Evolutionary conservation across 768 basidiomycete genomes (phyloP).

Genomic region (Collybia sordida): DNA sequence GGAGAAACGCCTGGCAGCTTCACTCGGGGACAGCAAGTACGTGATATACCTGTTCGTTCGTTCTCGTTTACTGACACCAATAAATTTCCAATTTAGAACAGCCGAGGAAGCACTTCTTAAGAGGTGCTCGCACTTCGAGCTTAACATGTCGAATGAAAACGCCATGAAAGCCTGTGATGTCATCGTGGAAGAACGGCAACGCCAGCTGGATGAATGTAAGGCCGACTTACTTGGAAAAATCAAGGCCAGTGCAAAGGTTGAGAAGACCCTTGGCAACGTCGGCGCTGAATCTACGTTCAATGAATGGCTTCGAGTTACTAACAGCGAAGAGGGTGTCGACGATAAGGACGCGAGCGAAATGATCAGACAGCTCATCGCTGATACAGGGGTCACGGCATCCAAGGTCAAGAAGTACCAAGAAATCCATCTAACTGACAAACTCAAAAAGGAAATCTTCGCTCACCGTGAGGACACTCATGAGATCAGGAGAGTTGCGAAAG

Average conservation of each 20-base stretch:
- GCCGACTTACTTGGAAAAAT: conserved; percentile 68
- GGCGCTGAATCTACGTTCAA: conserved; percentile 77
- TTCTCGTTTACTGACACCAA: too few relatives aligned
- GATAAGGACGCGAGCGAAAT: conserved; percentile 75
- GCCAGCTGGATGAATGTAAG: conserved; percentile 79
- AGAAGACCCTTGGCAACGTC: conserved; percentile 63
- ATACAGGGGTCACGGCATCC: conserved; percentile 51
- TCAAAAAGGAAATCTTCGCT: conserved; percentile 70
- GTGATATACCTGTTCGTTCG: conserved; percentile 22
- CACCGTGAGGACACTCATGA: conserved; percentile 87
- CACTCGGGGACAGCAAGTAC: conserved; percentile 87
- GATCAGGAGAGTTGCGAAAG: conserved; percentile 81
- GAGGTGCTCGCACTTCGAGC: conserved; percentile 92
- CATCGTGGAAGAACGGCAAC: conserved; percentile 79
- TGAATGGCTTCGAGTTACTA: conserved; percentile 70
- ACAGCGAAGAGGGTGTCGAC: conserved; percentile 64
- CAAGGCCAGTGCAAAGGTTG: conserved; percentile 61
- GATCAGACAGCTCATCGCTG: conserved; percentile 56
- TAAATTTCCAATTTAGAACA: conserved; percentile 44
- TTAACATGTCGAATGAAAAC: conserved; percentile 68
- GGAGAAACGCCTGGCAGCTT: conserved; percentile 82
- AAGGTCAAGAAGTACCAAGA: conserved; percentile 60
- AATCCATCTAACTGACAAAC: conserved; percentile 49
- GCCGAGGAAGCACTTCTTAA: conserved; percentile 93
- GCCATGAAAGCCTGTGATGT: conserved; percentile 93